phyloP scores from a whole-genome alignment of 2,329 filamentous ascomycete genomes.

The Malbranchea zuffiana region DNA sequence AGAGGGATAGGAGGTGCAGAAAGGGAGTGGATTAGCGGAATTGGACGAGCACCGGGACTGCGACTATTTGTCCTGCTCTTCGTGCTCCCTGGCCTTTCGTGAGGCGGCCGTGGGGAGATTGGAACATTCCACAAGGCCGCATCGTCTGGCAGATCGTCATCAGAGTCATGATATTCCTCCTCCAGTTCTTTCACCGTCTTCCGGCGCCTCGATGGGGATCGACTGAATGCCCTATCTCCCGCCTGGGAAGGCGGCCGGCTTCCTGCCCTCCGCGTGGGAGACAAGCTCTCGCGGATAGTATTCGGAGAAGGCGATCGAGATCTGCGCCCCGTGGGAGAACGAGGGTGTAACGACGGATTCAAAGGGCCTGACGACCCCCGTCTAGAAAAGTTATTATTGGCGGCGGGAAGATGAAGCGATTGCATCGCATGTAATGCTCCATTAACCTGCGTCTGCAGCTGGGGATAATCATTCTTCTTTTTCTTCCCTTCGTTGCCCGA shows the following conservation, averaged over 20 bases:
- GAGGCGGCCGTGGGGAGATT: slow-evolving; percentile 35
- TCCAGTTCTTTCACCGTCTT: slow-evolving; percentile 40
- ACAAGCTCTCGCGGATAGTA: not conserved
- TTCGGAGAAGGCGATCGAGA: slow-evolving; percentile 14
- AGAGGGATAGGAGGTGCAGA: slow-evolving; percentile 19
- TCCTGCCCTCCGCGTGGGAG: slow-evolving; percentile 15
- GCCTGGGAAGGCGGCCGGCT: slow-evolving; percentile 20
- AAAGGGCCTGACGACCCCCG: slow-evolving; percentile 10
- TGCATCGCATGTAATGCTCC: slow-evolving; percentile 18
- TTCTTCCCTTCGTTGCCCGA: not conserved
- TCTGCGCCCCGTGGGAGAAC: slow-evolving; percentile 8
- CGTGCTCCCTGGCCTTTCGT: slow-evolving; percentile 32
- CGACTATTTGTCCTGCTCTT: slow-evolving; percentile 33
- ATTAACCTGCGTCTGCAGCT: slow-evolving; percentile 10
- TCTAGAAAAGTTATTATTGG: slow-evolving; percentile 10
- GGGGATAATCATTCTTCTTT: slow-evolving; percentile 9
- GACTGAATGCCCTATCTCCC: slow-evolving; percentile 16
- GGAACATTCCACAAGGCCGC: slow-evolving; percentile 42
- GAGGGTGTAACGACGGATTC: slow-evolving; percentile 20
- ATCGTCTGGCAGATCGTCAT: slow-evolving; percentile 42
- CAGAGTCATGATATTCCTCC: slow-evolving; percentile 41
- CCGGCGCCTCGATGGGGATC: slow-evolving; percentile 33
- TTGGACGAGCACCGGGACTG: slow-evolving; percentile 30
- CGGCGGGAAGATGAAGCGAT: slow-evolving; percentile 21
- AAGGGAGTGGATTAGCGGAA: slow-evolving; percentile 34